phyloP scores from a whole-genome alignment of 2,329 filamentous ascomycete genomes.

The Diaporthe citrichinensis region DNA sequence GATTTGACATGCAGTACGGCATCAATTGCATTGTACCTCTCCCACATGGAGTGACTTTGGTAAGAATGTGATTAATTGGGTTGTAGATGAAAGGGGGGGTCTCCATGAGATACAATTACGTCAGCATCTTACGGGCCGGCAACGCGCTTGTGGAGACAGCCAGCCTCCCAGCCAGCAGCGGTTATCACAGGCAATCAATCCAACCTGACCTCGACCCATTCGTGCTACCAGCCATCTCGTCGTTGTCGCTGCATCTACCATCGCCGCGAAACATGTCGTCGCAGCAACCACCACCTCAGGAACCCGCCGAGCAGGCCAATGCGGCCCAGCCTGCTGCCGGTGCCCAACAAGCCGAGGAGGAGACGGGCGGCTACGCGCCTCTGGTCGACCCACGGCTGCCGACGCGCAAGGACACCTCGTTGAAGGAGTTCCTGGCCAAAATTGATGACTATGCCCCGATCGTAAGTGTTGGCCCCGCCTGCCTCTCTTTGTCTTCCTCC shows the following conservation, averaged over 20 bases:
- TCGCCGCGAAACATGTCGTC: conserved; percentile 44
- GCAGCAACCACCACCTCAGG: conserved; percentile 39
- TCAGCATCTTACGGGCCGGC: conserved; percentile 20
- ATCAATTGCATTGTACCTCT: background rate
- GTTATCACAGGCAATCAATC: conserved; percentile 25
- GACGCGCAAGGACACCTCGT: conserved; percentile 89
- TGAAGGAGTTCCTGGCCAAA: conserved; percentile 93
- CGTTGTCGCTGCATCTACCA: conserved; percentile 12
- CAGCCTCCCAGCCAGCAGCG: background rate
- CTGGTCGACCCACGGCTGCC: conserved; percentile 66
- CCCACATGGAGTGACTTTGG: background rate
- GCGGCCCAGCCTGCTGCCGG: conserved; percentile 40
- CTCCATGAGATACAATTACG: background rate
- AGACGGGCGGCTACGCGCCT: conserved; percentile 32
- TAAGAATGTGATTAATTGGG: background rate
- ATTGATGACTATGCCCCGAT: conserved; percentile 99
- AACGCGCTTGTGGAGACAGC: background rate
- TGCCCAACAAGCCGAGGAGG: conserved; percentile 31
- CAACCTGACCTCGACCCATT: conserved; percentile 5
- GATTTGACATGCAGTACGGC: accelerated
- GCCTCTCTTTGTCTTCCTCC: background rate
- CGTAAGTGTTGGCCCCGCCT: conserved; percentile 67
- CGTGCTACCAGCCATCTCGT: conserved; percentile 19
- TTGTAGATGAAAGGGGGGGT: background rate
- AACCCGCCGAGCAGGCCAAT: conserved; percentile 44